Evolutionary conservation across 495 filamentous ascomycete genomes (phyloP), one percentile per base, ranked within the genome.

Genomic region (Echria macrotheca): DNA sequence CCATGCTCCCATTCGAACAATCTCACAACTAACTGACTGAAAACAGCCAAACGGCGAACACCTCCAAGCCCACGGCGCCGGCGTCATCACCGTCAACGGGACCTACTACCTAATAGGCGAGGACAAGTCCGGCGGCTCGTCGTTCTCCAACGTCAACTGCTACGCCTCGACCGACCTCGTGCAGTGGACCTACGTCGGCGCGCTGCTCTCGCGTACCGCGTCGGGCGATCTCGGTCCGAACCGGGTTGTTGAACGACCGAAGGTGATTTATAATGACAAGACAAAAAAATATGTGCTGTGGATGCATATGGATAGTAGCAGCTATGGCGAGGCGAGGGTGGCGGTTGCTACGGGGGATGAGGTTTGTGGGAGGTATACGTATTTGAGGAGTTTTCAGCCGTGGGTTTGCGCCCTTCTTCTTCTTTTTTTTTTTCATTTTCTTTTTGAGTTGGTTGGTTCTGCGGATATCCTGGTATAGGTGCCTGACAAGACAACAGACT

Each of bases 31-130:
- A 49, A 35, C 21, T 19, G 10, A 18, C 28, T 21, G 6, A 41
- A 31, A 18, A 24, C 31, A 68, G 70, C 72, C 69, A 25, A 70
- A 74, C 44, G 69, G 71, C 29, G 65, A 77, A 12, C 83, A 84
- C 57, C 68, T 86, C 8, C 79, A 86, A 67, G 83, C 83, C 3
- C 75, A 78, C 50, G 75, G 75, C 31, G 74, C 71, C 1, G 79
- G 78, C 44, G 49, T 82, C 12, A 74, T 79, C 57, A 59, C 77
- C 38, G 76, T 73, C 3, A 70, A 75, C 50, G 67, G 65, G 14
- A 70, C 69, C 0, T 86, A 79, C 69, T 84, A 84, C 66, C 65
- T 77, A 46, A 68, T 84, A 35, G 83, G 83, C 36, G 83, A 86
- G 64, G 81, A 86, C 66, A 84, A 86, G 61, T 68, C 73, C 3